Base-by-base conservation (phyloP, 305 asterid genomes). In the Stenogyne calaminthoides region DNA sequence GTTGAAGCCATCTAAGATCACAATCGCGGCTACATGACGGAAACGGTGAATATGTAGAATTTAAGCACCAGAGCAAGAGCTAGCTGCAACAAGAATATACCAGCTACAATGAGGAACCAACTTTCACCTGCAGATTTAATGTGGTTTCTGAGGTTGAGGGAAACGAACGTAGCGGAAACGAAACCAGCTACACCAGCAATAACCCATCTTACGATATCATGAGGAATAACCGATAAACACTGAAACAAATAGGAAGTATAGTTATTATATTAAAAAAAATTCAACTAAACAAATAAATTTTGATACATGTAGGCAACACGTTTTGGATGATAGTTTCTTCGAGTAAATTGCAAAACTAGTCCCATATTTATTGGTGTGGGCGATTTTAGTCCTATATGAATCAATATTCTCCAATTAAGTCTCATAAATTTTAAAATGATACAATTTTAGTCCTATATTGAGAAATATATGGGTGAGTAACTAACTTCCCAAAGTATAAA, bases 121-220 rank as follows among this genome's bases (percentile, higher is more conserved):
- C 97, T 87, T 76, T 95, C 99, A 27, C 99, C 99, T 7, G 99
- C 97, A 16, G 99, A 95, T 65, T 75, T 81, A 9, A 95, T 90
- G 86, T 95, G 99, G 87, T 81, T 89, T 83, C 81, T 81, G 59
- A 95, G 96, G 83, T 95, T 95, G 73, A 90, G 87, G 42, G 97
- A 93, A n/a, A 95, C 97, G 63, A 95, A 95, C 10, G 95, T 76
- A 44, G 99, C 99, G 39, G 98, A 95, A 95, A 90, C 88, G 78
- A 91, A 82, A n/a, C 99, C 99, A 1, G 98, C 98, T 59, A 95
- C 86, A 66, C 96, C 99, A 29, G 98, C 92, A 8, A 92, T 60
- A 68, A 90, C 91, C 98, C 99, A 95, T 87, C 99, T 80, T 74
- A 92, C 89, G 70, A 92, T 92, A 65, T 88, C 96, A 57, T 76